Conservation (phyloP, 352 stramenopile genomes). For the Phytophthora rubi region DNA sequence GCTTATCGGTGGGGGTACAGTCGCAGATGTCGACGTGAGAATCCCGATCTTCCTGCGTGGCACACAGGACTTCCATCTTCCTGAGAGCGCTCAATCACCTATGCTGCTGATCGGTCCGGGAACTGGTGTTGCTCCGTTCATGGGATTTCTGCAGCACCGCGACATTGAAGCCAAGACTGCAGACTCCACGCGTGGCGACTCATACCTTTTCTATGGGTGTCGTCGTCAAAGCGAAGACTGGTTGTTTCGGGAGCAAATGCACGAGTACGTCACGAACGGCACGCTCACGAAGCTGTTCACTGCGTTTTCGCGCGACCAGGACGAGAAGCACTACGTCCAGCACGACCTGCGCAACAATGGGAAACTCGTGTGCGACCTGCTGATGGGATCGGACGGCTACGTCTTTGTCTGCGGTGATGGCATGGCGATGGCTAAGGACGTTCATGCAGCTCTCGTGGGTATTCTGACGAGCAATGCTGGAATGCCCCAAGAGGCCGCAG, state of each 20-base stretch:
- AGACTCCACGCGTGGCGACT: slow-evolving; percentile 29
- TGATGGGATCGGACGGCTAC: slow-evolving; percentile 79
- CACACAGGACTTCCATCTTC: slow-evolving; percentile 92
- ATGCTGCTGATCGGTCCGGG: slow-evolving; percentile 96
- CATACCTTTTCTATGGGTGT: slow-evolving; percentile 96
- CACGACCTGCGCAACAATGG: slow-evolving; percentile 75
- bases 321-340: slow-evolving; percentile 95
- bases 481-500: slow-evolving; percentile 59
- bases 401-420: slow-evolving; percentile 97
- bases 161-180: slow-evolving; percentile 41
- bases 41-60: slow-evolving; percentile 92
- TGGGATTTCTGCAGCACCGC: slow-evolving; percentile 95
- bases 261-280: slow-evolving; percentile 69
- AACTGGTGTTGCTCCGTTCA: slow-evolving; percentile 96
- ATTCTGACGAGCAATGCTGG: slow-evolving; percentile 79
- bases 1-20: slow-evolving; percentile 28
- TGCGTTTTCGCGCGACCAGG: slow-evolving; percentile 92
- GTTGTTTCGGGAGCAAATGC: slow-evolving; percentile 91
- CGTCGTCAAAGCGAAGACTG: slow-evolving; percentile 90
- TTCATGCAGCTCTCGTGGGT: slow-evolving; percentile 85
- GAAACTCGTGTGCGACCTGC: slow-evolving; percentile 68
- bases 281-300: slow-evolving; percentile 87
- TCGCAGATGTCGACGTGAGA: slow-evolving; percentile 21
- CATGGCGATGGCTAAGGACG: slow-evolving; percentile 95
- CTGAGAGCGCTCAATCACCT: slow-evolving; percentile 76